Evolutionary conservation across 2,329 filamentous ascomycete species (phyloP).

Genomic region (Myriosclerotinia curreyana): DNA sequence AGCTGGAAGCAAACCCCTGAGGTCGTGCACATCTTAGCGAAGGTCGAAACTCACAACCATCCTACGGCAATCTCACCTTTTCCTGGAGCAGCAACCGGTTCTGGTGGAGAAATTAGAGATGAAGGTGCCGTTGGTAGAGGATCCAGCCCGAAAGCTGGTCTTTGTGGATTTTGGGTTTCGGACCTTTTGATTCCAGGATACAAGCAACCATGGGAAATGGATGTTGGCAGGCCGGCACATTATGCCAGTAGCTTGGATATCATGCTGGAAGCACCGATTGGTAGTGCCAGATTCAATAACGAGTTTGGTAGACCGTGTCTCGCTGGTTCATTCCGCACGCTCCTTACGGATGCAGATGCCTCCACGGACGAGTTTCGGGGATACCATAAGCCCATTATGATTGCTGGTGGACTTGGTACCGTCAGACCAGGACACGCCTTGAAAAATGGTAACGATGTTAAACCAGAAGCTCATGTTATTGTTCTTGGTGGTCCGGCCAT

Average conservation of each 20-base stretch:
- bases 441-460: constrained; percentile 76
- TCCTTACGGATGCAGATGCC: constrained; percentile 66
- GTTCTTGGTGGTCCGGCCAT: constrained; percentile 95
- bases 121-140: constrained; percentile 92
- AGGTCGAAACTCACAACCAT: constrained; percentile 98
- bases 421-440: constrained; percentile 88
- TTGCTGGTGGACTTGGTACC: constrained; percentile 91
- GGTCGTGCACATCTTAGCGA: constrained; percentile 80
- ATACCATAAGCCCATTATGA: constrained; percentile 98
- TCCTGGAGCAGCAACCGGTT: constrained; percentile 88
- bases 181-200: constrained; percentile 86
- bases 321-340: constrained; percentile 85
- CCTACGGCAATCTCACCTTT: constrained; percentile 94
- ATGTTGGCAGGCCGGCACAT: constrained; percentile 85
- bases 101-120: constrained; percentile 92
- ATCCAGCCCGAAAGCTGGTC: constrained; percentile 86
- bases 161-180: constrained; percentile 92
- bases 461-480: constrained; percentile 83
- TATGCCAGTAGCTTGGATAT: constrained; percentile 94
- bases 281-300: constrained; percentile 94
- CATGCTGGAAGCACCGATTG: constrained; percentile 95
- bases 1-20: constrained; percentile 88
- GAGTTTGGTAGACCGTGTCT: constrained; percentile 92
- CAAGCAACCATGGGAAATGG: constrained; percentile 82
- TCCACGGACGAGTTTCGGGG: constrained; percentile 62